Conservation (phyloP, 2,329 filamentous ascomycete genomes). For the Botrytis paeoniae region DNA sequence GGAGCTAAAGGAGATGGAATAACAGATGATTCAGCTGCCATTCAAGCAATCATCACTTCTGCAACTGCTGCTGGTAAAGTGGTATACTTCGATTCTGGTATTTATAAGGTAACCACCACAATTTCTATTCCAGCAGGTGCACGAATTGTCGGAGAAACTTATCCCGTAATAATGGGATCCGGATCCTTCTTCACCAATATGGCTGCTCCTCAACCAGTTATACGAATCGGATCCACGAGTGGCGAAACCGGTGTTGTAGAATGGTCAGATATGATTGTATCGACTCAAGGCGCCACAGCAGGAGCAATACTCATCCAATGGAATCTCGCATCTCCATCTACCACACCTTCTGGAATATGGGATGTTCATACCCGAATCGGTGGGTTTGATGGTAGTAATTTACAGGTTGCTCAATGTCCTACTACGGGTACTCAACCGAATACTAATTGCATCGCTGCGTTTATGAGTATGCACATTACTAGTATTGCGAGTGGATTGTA, state of each 20-base stretch:
- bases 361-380: slow-evolving; percentile 41
- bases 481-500: slow-evolving; percentile 44
- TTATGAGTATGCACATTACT: slow-evolving; percentile 39
- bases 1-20: slow-evolving; percentile 50
- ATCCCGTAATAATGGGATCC: slow-evolving; percentile 41
- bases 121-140: slow-evolving; percentile 45
- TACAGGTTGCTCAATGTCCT: slow-evolving; percentile 61
- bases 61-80: slow-evolving; percentile 49
- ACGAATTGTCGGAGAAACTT: slow-evolving; percentile 42
- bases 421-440: slow-evolving; percentile 45
- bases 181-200: slow-evolving; percentile 46
- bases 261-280: slow-evolving; percentile 59
- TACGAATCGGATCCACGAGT: slow-evolving; percentile 51
- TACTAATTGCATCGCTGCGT: slow-evolving; percentile 38
- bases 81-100: slow-evolving; percentile 55
- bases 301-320: slow-evolving; percentile 65
- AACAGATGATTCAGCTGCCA: slow-evolving; percentile 57
- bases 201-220: slow-evolving; percentile 45
- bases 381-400: slow-evolving; percentile 49
- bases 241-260: slow-evolving; percentile 59
- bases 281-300: slow-evolving; percentile 40
- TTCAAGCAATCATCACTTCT: slow-evolving; percentile 53
- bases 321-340: slow-evolving; percentile 52
- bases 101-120: slow-evolving; percentile 51
- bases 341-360: slow-evolving; percentile 59